Evolutionary conservation across 495 filamentous ascomycete species (phyloP).

Genomic region (Talaromyces liani): DNA sequence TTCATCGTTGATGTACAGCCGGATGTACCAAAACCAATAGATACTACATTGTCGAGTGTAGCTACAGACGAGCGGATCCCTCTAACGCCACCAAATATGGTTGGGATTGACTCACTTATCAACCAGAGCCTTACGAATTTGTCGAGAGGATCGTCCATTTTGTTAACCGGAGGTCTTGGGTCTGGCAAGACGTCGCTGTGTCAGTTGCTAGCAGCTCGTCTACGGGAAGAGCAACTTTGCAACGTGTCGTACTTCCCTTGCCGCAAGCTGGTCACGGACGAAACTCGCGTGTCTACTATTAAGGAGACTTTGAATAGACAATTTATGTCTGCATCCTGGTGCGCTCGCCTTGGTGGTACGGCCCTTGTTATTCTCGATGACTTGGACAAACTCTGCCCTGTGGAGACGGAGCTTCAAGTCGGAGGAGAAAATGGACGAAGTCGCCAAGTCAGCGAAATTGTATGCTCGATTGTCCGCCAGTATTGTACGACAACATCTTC

Average conservation of each 20-base stretch:
- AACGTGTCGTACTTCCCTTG: conserved; percentile 78
- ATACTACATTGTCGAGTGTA: conserved; percentile 35
- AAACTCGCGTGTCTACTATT: conserved; percentile 77
- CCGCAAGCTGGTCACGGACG: conserved; percentile 75
- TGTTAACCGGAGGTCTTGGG: conserved; percentile 81
- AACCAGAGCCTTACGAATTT: conserved; percentile 63
- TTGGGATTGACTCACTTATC: conserved; percentile 77
- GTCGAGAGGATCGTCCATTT: conserved; percentile 76
- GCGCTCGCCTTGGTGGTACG: conserved; percentile 72
- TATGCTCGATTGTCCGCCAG: conserved; percentile 75
- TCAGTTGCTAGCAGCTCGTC: conserved; percentile 54
- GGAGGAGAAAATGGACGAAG: conserved; percentile 87
- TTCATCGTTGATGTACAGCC: conserved; percentile 64
- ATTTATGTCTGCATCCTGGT: conserved; percentile 87
- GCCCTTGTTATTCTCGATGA: conserved; percentile 86
- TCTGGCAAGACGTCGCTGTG: conserved; percentile 79
- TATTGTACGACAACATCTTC: conserved; percentile 69
- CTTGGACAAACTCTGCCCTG: conserved; percentile 83
- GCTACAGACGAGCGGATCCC: conserved; percentile 48
- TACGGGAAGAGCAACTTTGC: conserved; percentile 60
- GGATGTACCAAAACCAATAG: conserved; percentile 54
- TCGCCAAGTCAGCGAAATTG: conserved; percentile 81
- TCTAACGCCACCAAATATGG: conserved; percentile 50
- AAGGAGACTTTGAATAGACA: conserved; percentile 78
- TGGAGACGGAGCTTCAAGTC: conserved; percentile 86